Evolutionary conservation across 129 eudicot genomes (phyloP).

Genomic region (Apium graveolens): DNA sequence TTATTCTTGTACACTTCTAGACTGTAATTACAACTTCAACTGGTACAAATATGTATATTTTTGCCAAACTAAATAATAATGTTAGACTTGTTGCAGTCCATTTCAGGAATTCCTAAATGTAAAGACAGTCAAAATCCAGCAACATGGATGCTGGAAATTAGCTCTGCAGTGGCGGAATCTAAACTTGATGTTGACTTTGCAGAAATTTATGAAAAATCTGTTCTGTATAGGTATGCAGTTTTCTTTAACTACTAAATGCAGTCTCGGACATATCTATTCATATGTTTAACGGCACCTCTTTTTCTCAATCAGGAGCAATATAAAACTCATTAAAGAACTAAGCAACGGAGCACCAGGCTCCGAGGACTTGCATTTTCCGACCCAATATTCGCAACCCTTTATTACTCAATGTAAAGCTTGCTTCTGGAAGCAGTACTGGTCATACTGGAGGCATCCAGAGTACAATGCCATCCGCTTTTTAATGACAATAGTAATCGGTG

Average conservation of each 20-base stretch:
- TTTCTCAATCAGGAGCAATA: constrained; percentile 33
- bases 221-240: constrained; percentile 34
- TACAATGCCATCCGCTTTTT: constrained; percentile 53
- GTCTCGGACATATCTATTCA: background rate
- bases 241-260: background rate
- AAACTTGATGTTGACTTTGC: constrained; percentile 54
- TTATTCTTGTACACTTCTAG: no score
- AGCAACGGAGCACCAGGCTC: constrained; percentile 54
- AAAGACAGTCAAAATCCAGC: constrained; percentile 71
- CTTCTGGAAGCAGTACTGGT: constrained; percentile 66
- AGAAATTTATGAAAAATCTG: constrained; percentile 41
- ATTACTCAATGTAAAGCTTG: constrained; percentile 61
- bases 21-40: no score
- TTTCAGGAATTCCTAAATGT: constrained; percentile 54
- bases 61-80: background rate
- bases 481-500: constrained; percentile 34
- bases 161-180: constrained; percentile 30
- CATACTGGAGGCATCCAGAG: constrained; percentile 73
- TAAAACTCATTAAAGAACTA: constrained; percentile 44
- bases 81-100: constrained; percentile 24
- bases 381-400: constrained; percentile 53
- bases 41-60: background rate
- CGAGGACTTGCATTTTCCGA: constrained; percentile 42
- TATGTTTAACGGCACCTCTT: background rate
- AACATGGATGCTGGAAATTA: constrained; percentile 64